These are phyloP conservation scores for Tolypocladium amazonense DNA, from an alignment of 2,329 filamentous ascomycete genomes.

Conservation along the genomic window DNA sequence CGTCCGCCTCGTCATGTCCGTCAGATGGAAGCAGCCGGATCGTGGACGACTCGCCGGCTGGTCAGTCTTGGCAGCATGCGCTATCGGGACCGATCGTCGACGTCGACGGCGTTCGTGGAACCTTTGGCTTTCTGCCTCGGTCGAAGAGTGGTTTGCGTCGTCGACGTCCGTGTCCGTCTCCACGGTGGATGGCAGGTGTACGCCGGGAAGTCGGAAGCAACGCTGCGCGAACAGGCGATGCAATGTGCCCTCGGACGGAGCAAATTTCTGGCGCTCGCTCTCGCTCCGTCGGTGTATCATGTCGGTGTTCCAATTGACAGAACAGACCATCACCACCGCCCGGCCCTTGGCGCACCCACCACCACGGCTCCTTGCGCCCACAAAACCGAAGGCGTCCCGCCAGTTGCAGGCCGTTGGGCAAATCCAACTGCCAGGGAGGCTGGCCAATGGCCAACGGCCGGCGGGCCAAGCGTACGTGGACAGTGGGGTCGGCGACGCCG, in stretches of 20 bases:
- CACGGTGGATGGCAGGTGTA: neutral
- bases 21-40: neutral
- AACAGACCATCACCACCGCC: neutral
- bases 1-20: neutral
- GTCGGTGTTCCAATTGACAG: neutral
- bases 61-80: neutral
- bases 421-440: neutral
- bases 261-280: neutral
- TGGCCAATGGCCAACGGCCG: neutral
- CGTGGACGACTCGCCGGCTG: neutral
- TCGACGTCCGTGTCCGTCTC: neutral
- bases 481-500: neutral
- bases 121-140: neutral
- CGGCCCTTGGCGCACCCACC: neutral
- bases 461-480: neutral
- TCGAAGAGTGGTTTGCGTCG: neutral
- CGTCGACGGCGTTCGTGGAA: neutral
- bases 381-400: neutral
- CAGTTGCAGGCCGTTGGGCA: neutral
- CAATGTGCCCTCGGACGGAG: neutral
- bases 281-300: neutral
- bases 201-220: neutral
- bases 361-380: neutral
- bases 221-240: neutral
- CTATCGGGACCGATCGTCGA: neutral